phyloP scores from a whole-genome alignment of 2,329 filamentous ascomycete species.

The Bertia moriformis region DNA sequence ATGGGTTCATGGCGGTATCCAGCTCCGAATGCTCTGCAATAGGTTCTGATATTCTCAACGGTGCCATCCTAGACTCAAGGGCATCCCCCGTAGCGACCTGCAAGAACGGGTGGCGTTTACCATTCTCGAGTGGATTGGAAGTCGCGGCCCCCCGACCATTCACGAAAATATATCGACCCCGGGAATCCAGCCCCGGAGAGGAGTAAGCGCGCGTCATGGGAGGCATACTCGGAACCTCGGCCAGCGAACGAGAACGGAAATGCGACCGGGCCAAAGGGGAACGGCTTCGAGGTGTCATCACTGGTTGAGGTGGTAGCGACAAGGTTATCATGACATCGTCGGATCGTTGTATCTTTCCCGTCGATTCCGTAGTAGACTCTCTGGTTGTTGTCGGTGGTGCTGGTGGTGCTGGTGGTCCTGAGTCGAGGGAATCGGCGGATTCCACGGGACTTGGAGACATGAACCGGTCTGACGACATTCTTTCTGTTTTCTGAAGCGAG shows the following conservation, averaged over 20 bases:
- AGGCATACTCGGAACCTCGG: background rate
- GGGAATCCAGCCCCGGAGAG: constrained; percentile 1
- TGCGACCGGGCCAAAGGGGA: background rate
- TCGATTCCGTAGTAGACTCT: background rate
- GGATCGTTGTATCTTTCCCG: background rate
- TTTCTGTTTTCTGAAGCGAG: no score
- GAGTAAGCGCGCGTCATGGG: constrained; percentile 1
- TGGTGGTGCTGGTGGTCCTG: no score
- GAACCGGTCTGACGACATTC: no score
- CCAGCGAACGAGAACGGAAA: background rate
- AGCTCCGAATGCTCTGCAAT: background rate
- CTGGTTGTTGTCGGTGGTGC: no score
- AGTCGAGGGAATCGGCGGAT: no score
- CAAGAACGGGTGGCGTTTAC: background rate
- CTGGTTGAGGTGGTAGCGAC: background rate
- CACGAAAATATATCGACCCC: constrained; percentile 1
- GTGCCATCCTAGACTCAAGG: background rate
- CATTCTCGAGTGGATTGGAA: background rate
- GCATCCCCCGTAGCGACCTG: background rate
- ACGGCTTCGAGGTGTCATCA: background rate
- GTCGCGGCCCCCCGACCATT: background rate
- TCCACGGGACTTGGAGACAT: no score
- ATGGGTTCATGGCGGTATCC: background rate
- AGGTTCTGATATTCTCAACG: background rate
- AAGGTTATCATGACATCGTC: constrained; percentile 1